A percentile compares a stretch with the other conserved stretches of the same genome.
Evolutionary conservation across 2,329 filamentous ascomycete genomes (phyloP).

Genomic region (Microcyclospora pomicola): DNA sequence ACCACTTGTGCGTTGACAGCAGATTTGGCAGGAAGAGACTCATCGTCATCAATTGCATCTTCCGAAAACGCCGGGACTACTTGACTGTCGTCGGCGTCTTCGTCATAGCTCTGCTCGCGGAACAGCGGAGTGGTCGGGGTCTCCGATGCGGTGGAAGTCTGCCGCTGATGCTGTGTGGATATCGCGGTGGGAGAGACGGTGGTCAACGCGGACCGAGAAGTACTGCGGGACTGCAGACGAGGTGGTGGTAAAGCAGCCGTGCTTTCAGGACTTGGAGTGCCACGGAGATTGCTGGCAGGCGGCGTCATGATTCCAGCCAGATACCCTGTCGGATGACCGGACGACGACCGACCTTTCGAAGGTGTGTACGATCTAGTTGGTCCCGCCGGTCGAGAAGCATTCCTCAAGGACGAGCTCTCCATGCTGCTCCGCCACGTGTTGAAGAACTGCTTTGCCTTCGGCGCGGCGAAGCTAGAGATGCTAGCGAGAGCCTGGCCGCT

Average conservation of each 20-base stretch:
- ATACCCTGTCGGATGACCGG: conserved; percentile 43
- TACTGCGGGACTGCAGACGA: conserved; percentile 6
- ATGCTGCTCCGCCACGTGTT: conserved; percentile 75
- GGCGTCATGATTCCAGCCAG: conserved; percentile 77
- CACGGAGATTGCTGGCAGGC: conserved; percentile 60
- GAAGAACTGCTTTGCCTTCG: conserved; percentile 78
- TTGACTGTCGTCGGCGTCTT: conserved; percentile 41
- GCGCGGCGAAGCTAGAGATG: conserved; percentile 63
- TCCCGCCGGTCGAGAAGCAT: conserved; percentile 28
- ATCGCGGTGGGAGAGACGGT: conserved; percentile 1
- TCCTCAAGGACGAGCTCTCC: conserved; percentile 24
- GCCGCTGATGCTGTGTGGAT: conserved; percentile 3
- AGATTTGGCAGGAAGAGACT: neutral
- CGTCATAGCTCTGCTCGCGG: conserved; percentile 43
- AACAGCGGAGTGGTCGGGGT: conserved; percentile 40
- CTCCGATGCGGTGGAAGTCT: conserved; percentile 12
- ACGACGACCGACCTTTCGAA: conserved; percentile 32
- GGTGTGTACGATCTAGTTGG: conserved; percentile 29
- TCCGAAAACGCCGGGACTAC: conserved; percentile 13
- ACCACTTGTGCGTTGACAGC: neutral
- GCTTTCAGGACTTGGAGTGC: conserved; percentile 37
- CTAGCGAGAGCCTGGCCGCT: conserved; percentile 53
- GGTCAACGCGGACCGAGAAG: conserved; percentile 3
- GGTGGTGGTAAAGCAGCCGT: conserved; percentile 11
- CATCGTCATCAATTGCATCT: neutral